phyloP scores from a whole-genome alignment of 2,329 filamentous ascomycete genomes.

The Colletotrichum orbiculare region DNA sequence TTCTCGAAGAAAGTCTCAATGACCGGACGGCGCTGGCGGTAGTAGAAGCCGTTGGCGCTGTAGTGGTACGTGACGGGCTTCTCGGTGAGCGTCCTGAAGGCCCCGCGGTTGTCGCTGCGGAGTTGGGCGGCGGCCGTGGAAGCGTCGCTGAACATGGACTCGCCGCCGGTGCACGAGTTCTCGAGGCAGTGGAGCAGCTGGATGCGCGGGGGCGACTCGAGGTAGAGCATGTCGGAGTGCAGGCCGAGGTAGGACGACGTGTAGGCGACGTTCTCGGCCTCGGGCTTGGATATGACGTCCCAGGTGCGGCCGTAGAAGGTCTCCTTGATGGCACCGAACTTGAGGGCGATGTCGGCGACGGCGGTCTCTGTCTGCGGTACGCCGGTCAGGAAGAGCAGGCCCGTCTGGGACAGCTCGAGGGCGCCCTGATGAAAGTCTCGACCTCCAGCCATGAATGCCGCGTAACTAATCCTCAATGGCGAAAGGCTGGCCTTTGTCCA shows the following conservation, averaged over 20 bases:
- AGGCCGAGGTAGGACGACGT: conserved; percentile 84
- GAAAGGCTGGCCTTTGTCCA: conserved; percentile 43
- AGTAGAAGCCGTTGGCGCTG: conserved; percentile 72
- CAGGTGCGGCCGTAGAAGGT: conserved; percentile 94
- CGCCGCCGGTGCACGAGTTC: conserved; percentile 82
- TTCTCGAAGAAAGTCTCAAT: conserved; percentile 37
- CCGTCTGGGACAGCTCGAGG: conserved; percentile 70
- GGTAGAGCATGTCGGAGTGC: conserved; percentile 94
- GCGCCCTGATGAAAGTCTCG: conserved; percentile 70
- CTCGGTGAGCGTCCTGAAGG: conserved; percentile 52
- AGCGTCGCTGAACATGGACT: conserved; percentile 87
- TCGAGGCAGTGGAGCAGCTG: conserved; percentile 91
- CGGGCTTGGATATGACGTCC: conserved; percentile 84
- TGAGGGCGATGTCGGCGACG: conserved; percentile 74
- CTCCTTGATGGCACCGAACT: conserved; percentile 82
- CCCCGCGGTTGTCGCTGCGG: conserved; percentile 34
- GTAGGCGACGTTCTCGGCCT: conserved; percentile 93
- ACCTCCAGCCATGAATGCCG: conserved; percentile 75
- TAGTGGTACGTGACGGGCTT: conserved; percentile 74
- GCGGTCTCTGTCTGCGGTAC: conserved; percentile 76
- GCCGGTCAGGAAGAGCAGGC: conserved; percentile 80
- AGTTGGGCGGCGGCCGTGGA: conserved; percentile 67
- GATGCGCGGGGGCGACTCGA: conserved; percentile 79
- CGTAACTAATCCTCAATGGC: conserved; percentile 73
- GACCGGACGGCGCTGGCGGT: conserved; percentile 68